A percentile compares a stretch with the other conserved stretches of the same genome.
These are phyloP conservation scores for Betula pendula DNA, from an alignment of 306 rosid genomes.

Conservation along the genomic window DNA sequence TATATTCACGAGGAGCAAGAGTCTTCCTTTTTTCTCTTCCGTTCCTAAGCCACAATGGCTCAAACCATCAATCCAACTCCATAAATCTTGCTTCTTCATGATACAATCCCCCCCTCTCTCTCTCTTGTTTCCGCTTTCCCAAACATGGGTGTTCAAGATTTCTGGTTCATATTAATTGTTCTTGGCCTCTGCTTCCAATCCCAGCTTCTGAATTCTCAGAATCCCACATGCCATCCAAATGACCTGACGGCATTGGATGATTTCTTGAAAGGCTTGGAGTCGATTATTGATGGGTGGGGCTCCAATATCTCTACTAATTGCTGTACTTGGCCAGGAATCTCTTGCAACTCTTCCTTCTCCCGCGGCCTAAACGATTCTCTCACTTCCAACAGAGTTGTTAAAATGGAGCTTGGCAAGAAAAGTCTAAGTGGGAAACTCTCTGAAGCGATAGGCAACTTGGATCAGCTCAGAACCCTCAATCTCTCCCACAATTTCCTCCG, in stretches of 20 bases:
- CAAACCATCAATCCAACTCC: background rate
- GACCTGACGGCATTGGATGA: background rate
- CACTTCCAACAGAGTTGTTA: constrained; percentile 32
- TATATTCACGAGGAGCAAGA: background rate
- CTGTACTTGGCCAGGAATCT: constrained; percentile 45
- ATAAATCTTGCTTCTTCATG: constrained; percentile 14
- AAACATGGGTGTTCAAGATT: constrained; percentile 30
- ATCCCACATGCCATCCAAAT: background rate
- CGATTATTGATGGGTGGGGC: background rate
- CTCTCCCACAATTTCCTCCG: constrained; percentile 43
- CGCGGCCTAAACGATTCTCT: constrained; percentile 14
- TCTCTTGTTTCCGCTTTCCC: background rate
- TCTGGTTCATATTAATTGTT: constrained; percentile 29
- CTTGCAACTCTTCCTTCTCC: constrained; percentile 31
- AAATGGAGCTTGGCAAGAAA: constrained; percentile 33
- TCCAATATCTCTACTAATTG: constrained; percentile 29
- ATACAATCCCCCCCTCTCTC: no score
- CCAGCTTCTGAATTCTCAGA: constrained; percentile 6
- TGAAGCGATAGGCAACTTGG: constrained; percentile 35
- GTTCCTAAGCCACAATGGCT: constrained; percentile 1
- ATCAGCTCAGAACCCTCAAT: constrained; percentile 43
- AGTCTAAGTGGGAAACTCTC: constrained; percentile 35
- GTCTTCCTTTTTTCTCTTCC: background rate
- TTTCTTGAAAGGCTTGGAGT: background rate
- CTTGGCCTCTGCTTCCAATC: constrained; percentile 25